A percentile compares a stretch with the other conserved stretches of the same genome.
These are phyloP conservation scores for Rhinocladiella similis DNA, from an alignment of 2,329 filamentous ascomycete genomes.

Conservation along the genomic window DNA sequence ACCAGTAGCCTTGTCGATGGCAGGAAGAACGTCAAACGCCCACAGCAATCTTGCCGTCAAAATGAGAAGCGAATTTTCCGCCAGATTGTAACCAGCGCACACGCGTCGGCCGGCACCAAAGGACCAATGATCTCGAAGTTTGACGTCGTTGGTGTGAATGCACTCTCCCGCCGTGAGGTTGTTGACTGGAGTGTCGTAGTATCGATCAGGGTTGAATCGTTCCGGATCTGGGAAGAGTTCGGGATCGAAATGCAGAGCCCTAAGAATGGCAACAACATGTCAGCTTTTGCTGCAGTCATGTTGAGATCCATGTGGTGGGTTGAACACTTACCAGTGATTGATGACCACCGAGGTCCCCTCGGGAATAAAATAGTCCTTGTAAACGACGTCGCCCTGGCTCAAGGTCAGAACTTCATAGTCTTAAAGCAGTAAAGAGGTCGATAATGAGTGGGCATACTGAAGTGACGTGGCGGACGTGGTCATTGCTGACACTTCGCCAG, in stretches of 20 bases:
- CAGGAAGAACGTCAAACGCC: background rate
- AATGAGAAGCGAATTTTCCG: background rate
- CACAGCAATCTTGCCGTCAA: background rate
- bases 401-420: background rate
- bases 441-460: background rate
- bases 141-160: background rate
- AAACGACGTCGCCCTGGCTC: background rate
- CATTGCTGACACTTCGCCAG: conserved; percentile 26
- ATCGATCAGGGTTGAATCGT: background rate
- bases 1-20: background rate
- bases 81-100: background rate
- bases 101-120: background rate
- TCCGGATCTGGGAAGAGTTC: background rate
- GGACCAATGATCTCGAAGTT: background rate
- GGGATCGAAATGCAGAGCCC: background rate
- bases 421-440: background rate
- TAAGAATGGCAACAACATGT: background rate
- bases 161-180: background rate
- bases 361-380: background rate
- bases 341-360: background rate
- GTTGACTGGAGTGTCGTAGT: background rate
- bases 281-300: background rate
- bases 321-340: background rate
- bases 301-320: background rate
- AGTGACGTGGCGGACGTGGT: conserved; percentile 8